phyloP scores from a whole-genome alignment of 2,329 filamentous ascomycete genomes.

The Coccinonectria pachysandricola region DNA sequence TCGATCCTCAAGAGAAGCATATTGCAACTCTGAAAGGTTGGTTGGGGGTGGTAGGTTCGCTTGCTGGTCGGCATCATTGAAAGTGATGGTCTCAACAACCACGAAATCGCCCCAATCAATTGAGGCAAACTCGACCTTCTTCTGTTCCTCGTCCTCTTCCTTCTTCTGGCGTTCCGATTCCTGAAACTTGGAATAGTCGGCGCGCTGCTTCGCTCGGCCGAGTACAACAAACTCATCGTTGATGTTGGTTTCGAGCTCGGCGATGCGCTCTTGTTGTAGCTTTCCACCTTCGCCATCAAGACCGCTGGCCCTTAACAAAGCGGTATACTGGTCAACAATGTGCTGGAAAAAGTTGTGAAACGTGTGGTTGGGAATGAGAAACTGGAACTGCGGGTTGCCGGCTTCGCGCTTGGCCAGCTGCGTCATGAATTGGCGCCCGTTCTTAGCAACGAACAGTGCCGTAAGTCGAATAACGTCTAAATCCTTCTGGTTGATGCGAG shows the following conservation, averaged over 20 bases:
- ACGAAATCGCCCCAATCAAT: constrained; percentile 99
- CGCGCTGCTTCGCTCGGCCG: constrained; percentile 70
- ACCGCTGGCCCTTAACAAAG: constrained; percentile 58
- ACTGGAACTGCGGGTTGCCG: constrained; percentile 91
- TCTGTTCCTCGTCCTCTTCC: constrained; percentile 76
- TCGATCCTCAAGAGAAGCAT: constrained; percentile 89
- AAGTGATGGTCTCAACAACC: constrained; percentile 88
- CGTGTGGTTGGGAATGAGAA: constrained; percentile 88
- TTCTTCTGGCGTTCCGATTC: constrained; percentile 80
- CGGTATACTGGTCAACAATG: constrained; percentile 87
- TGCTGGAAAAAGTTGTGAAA: constrained; percentile 93
- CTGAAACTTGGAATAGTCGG: constrained; percentile 78
- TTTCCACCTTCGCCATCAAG: constrained; percentile 57
- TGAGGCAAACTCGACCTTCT: constrained; percentile 64
- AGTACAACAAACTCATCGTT: constrained; percentile 73
- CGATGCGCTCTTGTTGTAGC: constrained; percentile 60
- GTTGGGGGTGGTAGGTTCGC: constrained; percentile 81
- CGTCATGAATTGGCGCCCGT: constrained; percentile 86
- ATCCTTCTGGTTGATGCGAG: constrained; percentile 92
- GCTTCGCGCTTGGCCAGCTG: constrained; percentile 79
- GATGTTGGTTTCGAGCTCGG: constrained; percentile 63
- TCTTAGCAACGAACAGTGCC: constrained; percentile 84
- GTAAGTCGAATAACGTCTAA: constrained; percentile 65
- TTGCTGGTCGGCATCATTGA: constrained; percentile 80
- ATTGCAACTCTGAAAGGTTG: constrained; percentile 82